Evolutionary conservation across 805 yeast genomes (phyloP), one percentile per base, ranked within the genome.

Genomic region (Phaffomyces opuntiae): DNA sequence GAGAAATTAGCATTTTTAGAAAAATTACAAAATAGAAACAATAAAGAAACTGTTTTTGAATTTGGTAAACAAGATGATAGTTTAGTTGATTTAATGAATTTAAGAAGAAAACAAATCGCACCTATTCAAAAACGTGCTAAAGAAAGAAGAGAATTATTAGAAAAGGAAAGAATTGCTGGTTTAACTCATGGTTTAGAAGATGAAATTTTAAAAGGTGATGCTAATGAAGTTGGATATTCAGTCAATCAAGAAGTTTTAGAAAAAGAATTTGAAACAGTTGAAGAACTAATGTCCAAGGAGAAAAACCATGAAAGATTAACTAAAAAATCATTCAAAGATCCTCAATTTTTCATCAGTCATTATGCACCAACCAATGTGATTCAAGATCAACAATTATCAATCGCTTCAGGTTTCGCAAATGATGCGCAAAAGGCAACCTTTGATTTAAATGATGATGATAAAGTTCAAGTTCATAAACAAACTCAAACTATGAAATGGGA

Each of bases 11-110:
- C 66, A 37, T 82, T 93, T 57, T 72, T 93, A 52, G 85, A 79
- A 6, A 80, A 80, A 55, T 68, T 93, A 49, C 78, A 79, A 49
- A 75, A 86, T 53, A 73, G 96, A 60, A 63, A 70, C 38, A 70
- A 79, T 42, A 83, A 87, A 56, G 98, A 93, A 61, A 93, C 99
- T 0, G 97, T 93, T 4, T 93, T 93, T 62, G 99, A 93, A 64
- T 84, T 89, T 64, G 77, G 81, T 49, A 78, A 81, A 57, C 70
- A 73, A 43, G 74, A 72, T 42, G 87, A 81, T 53, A 83, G 83
- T 52, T 72, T 88, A 60, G 83, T 86, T 36, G 83, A 82, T 44
- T 72, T 93, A 60, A 93, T 93, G 99, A 75, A 81, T 51, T 79
- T 80, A 49, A 74, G 98, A 70, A 75, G 99, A 62, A 74, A 73